Evolutionary conservation across 164 flowering plant species (phyloP).

Genomic region (Brasenia schreberi): DNA sequence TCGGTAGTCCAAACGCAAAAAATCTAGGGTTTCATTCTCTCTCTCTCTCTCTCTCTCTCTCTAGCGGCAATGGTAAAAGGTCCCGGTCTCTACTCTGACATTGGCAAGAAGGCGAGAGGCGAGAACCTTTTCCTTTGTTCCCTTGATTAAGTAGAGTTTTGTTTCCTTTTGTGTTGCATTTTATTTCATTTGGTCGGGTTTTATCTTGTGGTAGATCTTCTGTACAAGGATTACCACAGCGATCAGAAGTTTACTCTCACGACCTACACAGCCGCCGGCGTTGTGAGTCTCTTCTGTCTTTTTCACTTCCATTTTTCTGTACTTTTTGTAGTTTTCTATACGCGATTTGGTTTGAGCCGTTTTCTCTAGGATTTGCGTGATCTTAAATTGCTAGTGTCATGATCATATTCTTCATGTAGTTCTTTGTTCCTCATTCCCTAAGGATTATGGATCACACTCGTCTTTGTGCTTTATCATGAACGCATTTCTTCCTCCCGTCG

Average conservation of each 20-base stretch:
- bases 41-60: not conserved
- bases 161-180: not conserved
- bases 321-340: not conserved
- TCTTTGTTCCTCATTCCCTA: too few relatives aligned
- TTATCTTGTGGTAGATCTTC: conserved; percentile 44
- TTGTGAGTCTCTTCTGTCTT: conserved; percentile 30
- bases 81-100: conserved; percentile 79
- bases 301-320: too few relatives aligned
- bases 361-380: too few relatives aligned
- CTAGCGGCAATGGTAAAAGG: conserved; percentile 44
- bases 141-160: not conserved
- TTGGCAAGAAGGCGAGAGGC: conserved; percentile 87
- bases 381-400: too few relatives aligned
- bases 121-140: not conserved
- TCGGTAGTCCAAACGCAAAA: not conserved
- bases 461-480: too few relatives aligned
- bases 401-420: too few relatives aligned
- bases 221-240: conserved; percentile 75
- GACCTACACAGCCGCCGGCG: conserved; percentile 61
- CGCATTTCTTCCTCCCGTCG: too few relatives aligned
- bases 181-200: not conserved
- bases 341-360: not conserved
- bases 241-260: conserved; percentile 83
- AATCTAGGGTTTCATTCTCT: conserved; percentile 1
- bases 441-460: too few relatives aligned